phyloP scores from a whole-genome alignment of 768 basidiomycete species.

The Calvatia gigantea region DNA sequence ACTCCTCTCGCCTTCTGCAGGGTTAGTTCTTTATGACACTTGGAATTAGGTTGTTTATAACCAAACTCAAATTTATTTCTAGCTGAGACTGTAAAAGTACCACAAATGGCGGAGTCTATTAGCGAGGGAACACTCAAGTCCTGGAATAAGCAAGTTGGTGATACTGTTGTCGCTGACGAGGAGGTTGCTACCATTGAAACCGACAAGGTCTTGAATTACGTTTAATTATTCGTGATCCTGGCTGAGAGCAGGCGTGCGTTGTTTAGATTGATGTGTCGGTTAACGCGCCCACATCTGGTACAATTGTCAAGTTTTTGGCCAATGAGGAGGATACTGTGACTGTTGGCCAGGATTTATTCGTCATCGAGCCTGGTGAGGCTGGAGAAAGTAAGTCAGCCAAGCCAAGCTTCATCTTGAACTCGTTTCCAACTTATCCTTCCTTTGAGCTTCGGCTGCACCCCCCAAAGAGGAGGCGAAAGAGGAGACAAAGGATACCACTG shows the following conservation, averaged over 20 bases:
- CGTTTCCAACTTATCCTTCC: neutral
- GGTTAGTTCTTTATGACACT: slow-evolving; percentile 41
- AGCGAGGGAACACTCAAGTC: slow-evolving; percentile 95
- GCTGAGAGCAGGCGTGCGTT: slow-evolving; percentile 5
- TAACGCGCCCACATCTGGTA: slow-evolving; percentile 87
- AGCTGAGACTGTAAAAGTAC: slow-evolving; percentile 92
- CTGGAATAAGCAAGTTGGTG: slow-evolving; percentile 92
- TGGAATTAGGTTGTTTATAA: neutral
- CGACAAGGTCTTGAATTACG: slow-evolving; percentile 70
- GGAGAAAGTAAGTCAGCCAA: slow-evolving; percentile 40
- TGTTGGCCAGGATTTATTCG: slow-evolving; percentile 93
- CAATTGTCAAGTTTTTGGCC: slow-evolving; percentile 81
- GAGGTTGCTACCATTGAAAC: slow-evolving; percentile 98
- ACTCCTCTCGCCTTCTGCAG: slow-evolving; percentile 65
- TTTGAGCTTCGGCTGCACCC: slow-evolving; percentile 19
- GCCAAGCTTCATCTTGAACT: neutral
- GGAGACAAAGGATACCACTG: slow-evolving; percentile 34
- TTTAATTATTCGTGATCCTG: neutral
- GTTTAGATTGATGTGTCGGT: slow-evolving; percentile 93
- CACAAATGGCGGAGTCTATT: slow-evolving; percentile 98
- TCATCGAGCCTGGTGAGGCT: slow-evolving; percentile 79
- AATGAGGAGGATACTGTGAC: slow-evolving; percentile 92
- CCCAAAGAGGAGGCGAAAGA: slow-evolving; percentile 29
- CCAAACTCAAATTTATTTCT: neutral
- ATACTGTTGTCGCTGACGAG: slow-evolving; percentile 87